These are phyloP conservation scores for Daldinia eschscholtzii DNA, from an alignment of 2,329 filamentous ascomycete species.

Conservation along the genomic window DNA sequence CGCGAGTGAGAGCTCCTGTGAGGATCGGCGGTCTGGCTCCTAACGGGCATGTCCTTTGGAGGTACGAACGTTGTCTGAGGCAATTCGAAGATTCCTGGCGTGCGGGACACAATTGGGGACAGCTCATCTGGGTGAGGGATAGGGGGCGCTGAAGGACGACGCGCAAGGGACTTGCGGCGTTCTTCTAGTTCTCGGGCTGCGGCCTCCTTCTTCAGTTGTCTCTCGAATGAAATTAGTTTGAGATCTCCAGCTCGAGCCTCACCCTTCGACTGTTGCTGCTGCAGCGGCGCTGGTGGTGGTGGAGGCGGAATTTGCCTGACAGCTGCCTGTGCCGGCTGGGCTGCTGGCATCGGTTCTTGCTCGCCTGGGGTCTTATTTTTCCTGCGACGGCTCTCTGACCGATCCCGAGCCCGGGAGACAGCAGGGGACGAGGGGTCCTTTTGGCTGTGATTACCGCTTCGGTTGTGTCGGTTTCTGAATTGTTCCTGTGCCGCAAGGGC, in stretches of 20 bases:
- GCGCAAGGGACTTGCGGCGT: conserved; percentile 83
- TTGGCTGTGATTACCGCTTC: conserved; percentile 59
- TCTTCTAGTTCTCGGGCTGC: conserved; percentile 90
- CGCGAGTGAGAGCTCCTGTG: conserved; percentile 64
- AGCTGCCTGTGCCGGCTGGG: conserved; percentile 11
- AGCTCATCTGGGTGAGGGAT: conserved; percentile 80
- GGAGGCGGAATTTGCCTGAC: background rate
- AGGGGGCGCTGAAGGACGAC: conserved; percentile 81
- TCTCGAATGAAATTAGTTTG: conserved; percentile 69
- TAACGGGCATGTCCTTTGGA: conserved; percentile 62
- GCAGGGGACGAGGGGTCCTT: conserved; percentile 52
- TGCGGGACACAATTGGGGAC: conserved; percentile 54
- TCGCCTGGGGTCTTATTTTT: conserved; percentile 50
- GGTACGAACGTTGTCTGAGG: conserved; percentile 58
- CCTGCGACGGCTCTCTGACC: conserved; percentile 57
- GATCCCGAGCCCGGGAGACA: conserved; percentile 52
- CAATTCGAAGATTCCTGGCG: conserved; percentile 57
- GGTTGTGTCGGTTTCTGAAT: conserved; percentile 68
- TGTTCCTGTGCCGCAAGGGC: conserved; percentile 67
- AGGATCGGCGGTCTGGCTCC: conserved; percentile 76
- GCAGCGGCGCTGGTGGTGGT: conserved; percentile 17
- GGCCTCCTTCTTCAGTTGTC: conserved; percentile 76
- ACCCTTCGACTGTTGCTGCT: conserved; percentile 33
- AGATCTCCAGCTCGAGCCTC: conserved; percentile 66
- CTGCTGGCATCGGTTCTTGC: conserved; percentile 49